Evolutionary conservation across 2,329 filamentous ascomycete genomes (phyloP).

Genomic region (Periconia macrospinosa): DNA sequence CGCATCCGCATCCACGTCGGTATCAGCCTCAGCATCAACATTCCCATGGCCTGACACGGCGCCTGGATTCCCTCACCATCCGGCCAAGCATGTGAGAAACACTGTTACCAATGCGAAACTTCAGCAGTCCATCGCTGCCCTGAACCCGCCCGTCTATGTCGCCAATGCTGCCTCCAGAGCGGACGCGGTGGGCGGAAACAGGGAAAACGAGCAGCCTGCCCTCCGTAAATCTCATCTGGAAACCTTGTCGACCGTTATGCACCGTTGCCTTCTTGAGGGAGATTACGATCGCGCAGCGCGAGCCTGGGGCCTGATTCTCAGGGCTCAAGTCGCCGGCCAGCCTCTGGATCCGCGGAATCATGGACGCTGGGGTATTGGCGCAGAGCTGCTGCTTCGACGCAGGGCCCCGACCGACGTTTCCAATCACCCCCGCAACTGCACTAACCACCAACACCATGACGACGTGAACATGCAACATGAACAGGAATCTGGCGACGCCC

Average conservation of each 20-base stretch:
- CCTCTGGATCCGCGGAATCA: slow-evolving; percentile 69
- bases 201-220: slow-evolving; percentile 20
- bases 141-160: slow-evolving; percentile 47
- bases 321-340: slow-evolving; percentile 62
- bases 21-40: slow-evolving; percentile 20
- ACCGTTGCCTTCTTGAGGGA: slow-evolving; percentile 70
- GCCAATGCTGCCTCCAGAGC: slow-evolving; percentile 18
- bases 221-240: slow-evolving; percentile 62
- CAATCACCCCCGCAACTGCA: too few relatives aligned
- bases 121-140: slow-evolving; percentile 44
- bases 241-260: slow-evolving; percentile 69
- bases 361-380: slow-evolving; percentile 79
- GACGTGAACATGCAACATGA: neutral
- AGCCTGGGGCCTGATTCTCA: slow-evolving; percentile 74
- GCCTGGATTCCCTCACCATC: slow-evolving; percentile 48
- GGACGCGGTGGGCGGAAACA: slow-evolving; percentile 10
- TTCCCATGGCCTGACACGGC: slow-evolving; percentile 43
- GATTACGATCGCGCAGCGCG: slow-evolving; percentile 73
- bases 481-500: neutral
- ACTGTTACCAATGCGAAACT: slow-evolving; percentile 24
- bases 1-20: neutral
- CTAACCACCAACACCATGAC: neutral
- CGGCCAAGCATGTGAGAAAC: slow-evolving; percentile 22
- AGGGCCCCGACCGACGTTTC: slow-evolving; percentile 11
- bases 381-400: slow-evolving; percentile 75